phyloP scores from a whole-genome alignment of 441 rosid genomes.

The Pelargonium australe region DNA sequence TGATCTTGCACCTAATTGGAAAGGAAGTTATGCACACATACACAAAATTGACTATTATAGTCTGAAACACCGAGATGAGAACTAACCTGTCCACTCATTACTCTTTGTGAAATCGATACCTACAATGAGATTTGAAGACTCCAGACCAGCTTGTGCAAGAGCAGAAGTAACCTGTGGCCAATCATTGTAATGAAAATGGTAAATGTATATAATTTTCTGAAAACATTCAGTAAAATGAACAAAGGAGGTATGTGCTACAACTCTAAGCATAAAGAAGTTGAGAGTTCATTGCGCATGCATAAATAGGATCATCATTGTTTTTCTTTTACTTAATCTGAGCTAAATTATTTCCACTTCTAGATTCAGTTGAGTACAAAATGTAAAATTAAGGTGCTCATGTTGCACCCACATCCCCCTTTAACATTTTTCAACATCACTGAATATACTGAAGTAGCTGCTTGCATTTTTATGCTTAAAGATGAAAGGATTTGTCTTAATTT shows the following conservation, averaged over 20 bases:
- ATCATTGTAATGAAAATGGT: slow-evolving; percentile 21
- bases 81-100: slow-evolving; percentile 73
- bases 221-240: neutral
- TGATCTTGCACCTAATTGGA: slow-evolving; percentile 45
- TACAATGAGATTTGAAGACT: slow-evolving; percentile 70
- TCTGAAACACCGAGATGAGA: slow-evolving; percentile 18
- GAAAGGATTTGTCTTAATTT: slow-evolving; percentile 33
- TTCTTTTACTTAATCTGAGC: too few relatives aligned
- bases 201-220: neutral
- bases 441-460: neutral
- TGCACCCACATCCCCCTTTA: too few relatives aligned
- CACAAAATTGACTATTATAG: slow-evolving; percentile 56
- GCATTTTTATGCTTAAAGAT: slow-evolving; percentile 35
- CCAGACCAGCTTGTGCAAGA: slow-evolving; percentile 61
- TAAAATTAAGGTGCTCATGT: too few relatives aligned
- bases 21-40: slow-evolving; percentile 4
- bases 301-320: neutral
- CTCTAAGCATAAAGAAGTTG: neutral
- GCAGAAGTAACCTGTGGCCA: slow-evolving; percentile 58
- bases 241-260: neutral
- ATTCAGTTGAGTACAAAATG: too few relatives aligned
- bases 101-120: slow-evolving; percentile 82
- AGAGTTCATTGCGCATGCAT: neutral
- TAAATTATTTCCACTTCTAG: too few relatives aligned
- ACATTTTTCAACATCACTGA: too few relatives aligned